phyloP scores from a whole-genome alignment of 352 stramenopile genomes.

The Aphanomyces stellatus region DNA sequence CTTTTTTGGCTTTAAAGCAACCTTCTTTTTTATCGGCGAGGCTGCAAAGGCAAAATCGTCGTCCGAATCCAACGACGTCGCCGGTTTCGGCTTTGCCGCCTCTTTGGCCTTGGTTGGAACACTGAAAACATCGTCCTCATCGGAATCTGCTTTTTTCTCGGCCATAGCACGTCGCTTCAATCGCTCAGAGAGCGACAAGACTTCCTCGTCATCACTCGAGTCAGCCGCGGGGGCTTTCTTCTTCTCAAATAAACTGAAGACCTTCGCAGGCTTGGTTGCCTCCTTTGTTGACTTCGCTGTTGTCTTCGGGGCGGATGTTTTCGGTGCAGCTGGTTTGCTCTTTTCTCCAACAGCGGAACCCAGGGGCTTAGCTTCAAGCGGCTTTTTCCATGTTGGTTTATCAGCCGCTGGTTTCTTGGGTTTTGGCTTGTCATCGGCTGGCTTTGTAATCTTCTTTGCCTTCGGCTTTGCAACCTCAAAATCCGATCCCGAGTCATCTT shows the following conservation, averaged over 20 bases:
- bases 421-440: slow-evolving; percentile 58
- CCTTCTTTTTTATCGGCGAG: slow-evolving; percentile 7
- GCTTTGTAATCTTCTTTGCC: slow-evolving; percentile 41
- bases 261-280: slow-evolving; percentile 23
- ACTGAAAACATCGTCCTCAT: slow-evolving; percentile 42
- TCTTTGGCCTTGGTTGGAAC: slow-evolving; percentile 32
- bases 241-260: slow-evolving; percentile 36
- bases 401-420: not conserved
- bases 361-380: not conserved
- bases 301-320: slow-evolving; percentile 29
- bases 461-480: slow-evolving; percentile 32
- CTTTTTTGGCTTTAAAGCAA: slow-evolving; percentile 27
- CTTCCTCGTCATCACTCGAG: slow-evolving; percentile 43
- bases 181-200: slow-evolving; percentile 62
- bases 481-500: slow-evolving; percentile 16
- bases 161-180: slow-evolving; percentile 28
- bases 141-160: slow-evolving; percentile 6
- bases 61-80: slow-evolving; percentile 23
- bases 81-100: slow-evolving; percentile 9
- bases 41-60: slow-evolving; percentile 60
- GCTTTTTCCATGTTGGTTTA: slow-evolving; percentile 9
- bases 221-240: slow-evolving; percentile 23
- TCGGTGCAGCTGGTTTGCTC: slow-evolving; percentile 21
- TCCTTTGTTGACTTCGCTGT: slow-evolving; percentile 36
- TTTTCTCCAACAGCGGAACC: not conserved